Conservation (phyloP, 2,329 filamentous ascomycete genomes). For the Pyricularia grisea region DNA sequence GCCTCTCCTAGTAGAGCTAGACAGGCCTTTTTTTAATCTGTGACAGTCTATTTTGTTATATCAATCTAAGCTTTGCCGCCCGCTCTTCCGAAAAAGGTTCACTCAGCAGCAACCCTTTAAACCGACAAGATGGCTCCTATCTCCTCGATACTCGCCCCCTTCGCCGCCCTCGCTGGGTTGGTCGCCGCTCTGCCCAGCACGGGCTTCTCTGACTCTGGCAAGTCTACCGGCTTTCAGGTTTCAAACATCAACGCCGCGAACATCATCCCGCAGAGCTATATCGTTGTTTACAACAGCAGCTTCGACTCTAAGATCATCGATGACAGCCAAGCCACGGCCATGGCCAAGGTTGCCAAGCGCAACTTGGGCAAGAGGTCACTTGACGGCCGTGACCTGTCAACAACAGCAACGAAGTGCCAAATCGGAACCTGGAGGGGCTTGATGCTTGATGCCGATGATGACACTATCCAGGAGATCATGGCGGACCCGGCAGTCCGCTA, state of each 20-base stretch:
- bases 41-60: not conserved
- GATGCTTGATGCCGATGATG: constrained; percentile 25
- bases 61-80: not conserved
- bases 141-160: constrained; percentile 7
- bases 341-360: constrained; percentile 41
- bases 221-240: constrained; percentile 31
- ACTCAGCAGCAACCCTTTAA: constrained; percentile 3
- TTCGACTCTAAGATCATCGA: constrained; percentile 37
- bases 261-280: constrained; percentile 48
- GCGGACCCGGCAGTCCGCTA: constrained; percentile 29
- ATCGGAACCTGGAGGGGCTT: constrained; percentile 43
- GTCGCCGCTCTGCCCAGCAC: not conserved
- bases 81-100: constrained; percentile 1
- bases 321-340: constrained; percentile 37
- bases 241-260: constrained; percentile 37
- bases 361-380: constrained; percentile 44
- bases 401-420: constrained; percentile 33
- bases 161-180: constrained; percentile 6
- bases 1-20: constrained; percentile 4
- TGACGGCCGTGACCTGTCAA: constrained; percentile 37
- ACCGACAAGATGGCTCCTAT: constrained; percentile 14
- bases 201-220: not conserved
- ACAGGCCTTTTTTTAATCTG: not conserved
- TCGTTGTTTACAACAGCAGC: constrained; percentile 54
- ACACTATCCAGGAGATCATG: constrained; percentile 31